Percentiles rank a stretch among this genome's conserved stretches.
phyloP scores from a whole-genome alignment of 2,329 filamentous ascomycete genomes.

The Sclerotinia sclerotiorum region DNA sequence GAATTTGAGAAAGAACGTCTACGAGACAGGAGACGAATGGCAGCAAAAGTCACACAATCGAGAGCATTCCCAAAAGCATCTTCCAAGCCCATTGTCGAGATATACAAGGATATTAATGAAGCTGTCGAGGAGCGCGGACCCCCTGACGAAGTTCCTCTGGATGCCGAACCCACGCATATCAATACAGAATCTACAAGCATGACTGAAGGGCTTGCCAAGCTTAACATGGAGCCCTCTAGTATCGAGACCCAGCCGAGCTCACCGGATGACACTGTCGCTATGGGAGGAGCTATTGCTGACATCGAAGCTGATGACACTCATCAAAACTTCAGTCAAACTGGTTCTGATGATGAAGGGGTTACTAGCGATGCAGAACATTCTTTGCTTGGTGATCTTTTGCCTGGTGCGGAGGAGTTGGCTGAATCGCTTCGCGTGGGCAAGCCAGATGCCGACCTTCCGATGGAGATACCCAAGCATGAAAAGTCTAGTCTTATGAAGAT shows the following conservation, averaged over 20 bases:
- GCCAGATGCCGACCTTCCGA: conserved; percentile 57
- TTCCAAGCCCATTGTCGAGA: conserved; percentile 93
- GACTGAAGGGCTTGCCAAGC: conserved; percentile 38
- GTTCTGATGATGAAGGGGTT: conserved; percentile 66
- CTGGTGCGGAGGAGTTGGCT: conserved; percentile 61
- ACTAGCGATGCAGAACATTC: conserved; percentile 72
- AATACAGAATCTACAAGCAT: conserved; percentile 37
- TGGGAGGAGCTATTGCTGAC: conserved; percentile 38
- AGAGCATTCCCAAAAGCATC: conserved; percentile 86
- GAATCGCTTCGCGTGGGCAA: conserved; percentile 56
- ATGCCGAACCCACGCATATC: conserved; percentile 33
- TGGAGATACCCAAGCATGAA: conserved; percentile 87
- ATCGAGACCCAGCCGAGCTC: conserved; percentile 31
- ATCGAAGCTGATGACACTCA: conserved; percentile 47
- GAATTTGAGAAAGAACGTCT: conserved; percentile 89
- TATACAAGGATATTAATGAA: conserved; percentile 91
- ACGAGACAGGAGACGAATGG: conserved; percentile 77
- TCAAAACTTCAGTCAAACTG: conserved; percentile 56
- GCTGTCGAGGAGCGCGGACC: conserved; percentile 80
- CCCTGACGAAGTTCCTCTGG: conserved; percentile 54
- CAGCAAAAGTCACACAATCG: conserved; percentile 71
- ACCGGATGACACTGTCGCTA: conserved; percentile 37
- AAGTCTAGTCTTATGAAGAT: conserved; percentile 93
- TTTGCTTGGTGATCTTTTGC: conserved; percentile 66
- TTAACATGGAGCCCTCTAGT: conserved; percentile 30